These are phyloP conservation scores for Drosera capensis DNA, from an alignment of 148 eudicot species.

Conservation along the genomic window DNA sequence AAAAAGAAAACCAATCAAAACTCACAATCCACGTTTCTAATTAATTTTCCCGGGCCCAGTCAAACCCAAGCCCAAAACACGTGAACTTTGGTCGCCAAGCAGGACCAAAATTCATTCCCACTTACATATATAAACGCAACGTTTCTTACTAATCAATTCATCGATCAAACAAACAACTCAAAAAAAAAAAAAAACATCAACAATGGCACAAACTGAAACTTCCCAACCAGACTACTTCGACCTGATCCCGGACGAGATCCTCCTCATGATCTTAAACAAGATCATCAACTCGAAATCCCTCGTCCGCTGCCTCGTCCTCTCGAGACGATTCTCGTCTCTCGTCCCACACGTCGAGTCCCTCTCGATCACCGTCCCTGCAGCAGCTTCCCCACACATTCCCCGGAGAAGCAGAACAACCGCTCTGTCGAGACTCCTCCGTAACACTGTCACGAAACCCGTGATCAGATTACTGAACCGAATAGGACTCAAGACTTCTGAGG, in stretches of 20 bases:
- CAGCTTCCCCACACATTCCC: no score
- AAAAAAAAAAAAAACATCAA: no score
- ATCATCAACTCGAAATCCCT: conserved; percentile 32
- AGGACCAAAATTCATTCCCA: no score
- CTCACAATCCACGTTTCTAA: no score
- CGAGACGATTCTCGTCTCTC: conserved; percentile 30
- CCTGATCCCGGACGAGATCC: conserved; percentile 35
- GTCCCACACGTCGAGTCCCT: conserved; percentile 26
- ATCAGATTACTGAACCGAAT: conserved; percentile 3
- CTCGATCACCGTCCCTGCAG: conserved; percentile 4
- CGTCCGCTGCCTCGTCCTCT: conserved; percentile 23
- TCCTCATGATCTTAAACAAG: conserved; percentile 30
- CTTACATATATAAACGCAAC: no score
- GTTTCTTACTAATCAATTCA: no score
- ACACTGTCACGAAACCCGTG: conserved; percentile 17
- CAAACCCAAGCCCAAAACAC: no score
- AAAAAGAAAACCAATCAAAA: no score
- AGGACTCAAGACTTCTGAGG: neutral
- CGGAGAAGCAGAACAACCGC: neutral
- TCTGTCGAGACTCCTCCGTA: conserved; percentile 9
- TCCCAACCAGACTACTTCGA: conserved; percentile 49
- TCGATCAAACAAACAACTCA: no score
- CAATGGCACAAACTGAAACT: no score
- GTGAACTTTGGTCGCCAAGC: no score
- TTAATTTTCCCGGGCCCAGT: no score